These are phyloP conservation scores for Candida germanica DNA, from an alignment of 805 yeast genomes.

Conservation along the genomic window DNA sequence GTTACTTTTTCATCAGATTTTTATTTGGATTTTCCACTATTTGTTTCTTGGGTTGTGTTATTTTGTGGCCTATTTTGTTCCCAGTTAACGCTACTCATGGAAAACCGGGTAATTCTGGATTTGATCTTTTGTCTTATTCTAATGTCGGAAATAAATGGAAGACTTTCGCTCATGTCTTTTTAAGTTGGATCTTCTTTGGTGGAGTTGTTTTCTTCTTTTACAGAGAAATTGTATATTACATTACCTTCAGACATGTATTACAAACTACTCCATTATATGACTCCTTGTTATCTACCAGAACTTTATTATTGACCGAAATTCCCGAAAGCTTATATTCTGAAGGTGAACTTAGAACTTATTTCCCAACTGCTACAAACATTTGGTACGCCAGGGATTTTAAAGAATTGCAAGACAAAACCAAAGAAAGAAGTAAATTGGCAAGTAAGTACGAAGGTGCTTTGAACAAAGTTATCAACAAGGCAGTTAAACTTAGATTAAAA, in stretches of 20 bases:
- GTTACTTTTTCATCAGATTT: slow-evolving; percentile 70
- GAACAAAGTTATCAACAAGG: slow-evolving; percentile 56
- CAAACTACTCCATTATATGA: slow-evolving; percentile 74
- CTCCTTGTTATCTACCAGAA: slow-evolving; percentile 64
- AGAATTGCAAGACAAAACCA: slow-evolving; percentile 51
- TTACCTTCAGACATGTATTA: slow-evolving; percentile 66
- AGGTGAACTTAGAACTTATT: slow-evolving; percentile 49
- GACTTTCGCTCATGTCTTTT: slow-evolving; percentile 69
- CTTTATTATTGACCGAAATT: slow-evolving; percentile 69
- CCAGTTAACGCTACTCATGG: slow-evolving; percentile 77
- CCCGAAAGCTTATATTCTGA: slow-evolving; percentile 49
- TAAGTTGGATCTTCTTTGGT: slow-evolving; percentile 74
- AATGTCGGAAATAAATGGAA: slow-evolving; percentile 63
- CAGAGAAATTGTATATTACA: slow-evolving; percentile 70
- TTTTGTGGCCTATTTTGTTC: slow-evolving; percentile 66
- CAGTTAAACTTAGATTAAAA: slow-evolving; percentile 55
- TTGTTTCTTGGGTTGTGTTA: slow-evolving; percentile 50
- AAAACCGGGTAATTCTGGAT: slow-evolving; percentile 47
- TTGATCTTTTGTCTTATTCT: slow-evolving; percentile 61
- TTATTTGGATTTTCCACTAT: slow-evolving; percentile 52
- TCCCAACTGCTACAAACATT: slow-evolving; percentile 59
- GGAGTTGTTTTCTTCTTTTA: slow-evolving; percentile 62
- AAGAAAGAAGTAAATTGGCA: slow-evolving; percentile 63
- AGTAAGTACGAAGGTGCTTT: slow-evolving; percentile 63
- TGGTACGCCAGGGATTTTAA: slow-evolving; percentile 65